Evolutionary conservation across 495 filamentous ascomycete species (phyloP).

Genomic region (Neurospora tetrasperma): DNA sequence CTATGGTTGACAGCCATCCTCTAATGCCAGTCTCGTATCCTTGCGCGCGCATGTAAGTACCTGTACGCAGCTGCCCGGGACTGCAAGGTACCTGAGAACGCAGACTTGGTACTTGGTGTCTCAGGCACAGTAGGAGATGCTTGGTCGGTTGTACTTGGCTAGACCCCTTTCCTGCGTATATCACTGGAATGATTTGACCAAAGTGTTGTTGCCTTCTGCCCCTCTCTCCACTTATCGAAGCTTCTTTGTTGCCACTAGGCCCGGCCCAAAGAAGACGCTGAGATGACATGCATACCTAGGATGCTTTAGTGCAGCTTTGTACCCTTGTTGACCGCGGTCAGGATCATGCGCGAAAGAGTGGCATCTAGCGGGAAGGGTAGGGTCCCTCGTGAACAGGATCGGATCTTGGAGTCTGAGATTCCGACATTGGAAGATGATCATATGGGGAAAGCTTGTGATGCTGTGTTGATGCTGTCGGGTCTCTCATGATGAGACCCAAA

Average conservation of each 20-base stretch:
- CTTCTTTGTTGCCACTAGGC: slow-evolving; percentile 12
- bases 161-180: slow-evolving; percentile 2
- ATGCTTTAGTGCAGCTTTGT: neutral
- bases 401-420: slow-evolving; percentile 22
- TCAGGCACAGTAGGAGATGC: slow-evolving; percentile 12
- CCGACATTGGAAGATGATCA: slow-evolving; percentile 26
- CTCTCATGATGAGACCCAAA: neutral
- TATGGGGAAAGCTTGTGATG: neutral
- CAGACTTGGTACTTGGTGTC: slow-evolving; percentile 10
- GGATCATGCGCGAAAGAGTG: slow-evolving; percentile 25
- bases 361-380: slow-evolving; percentile 21
- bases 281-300: slow-evolving; percentile 2
- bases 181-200: neutral
- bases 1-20: slow-evolving; percentile 18
- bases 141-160: slow-evolving; percentile 11
- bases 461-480: neutral
- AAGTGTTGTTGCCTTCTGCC: slow-evolving; percentile 2
- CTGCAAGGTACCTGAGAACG: slow-evolving; percentile 6
- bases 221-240: slow-evolving; percentile 3
- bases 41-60: slow-evolving; percentile 8
- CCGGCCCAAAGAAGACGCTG: slow-evolving; percentile 3
- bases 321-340: slow-evolving; percentile 19
- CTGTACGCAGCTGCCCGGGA: neutral
- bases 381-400: slow-evolving; percentile 23
- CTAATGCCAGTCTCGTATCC: slow-evolving; percentile 18